phyloP scores from a whole-genome alignment of 2,329 filamentous ascomycete species.

The Cadophora gregata region DNA sequence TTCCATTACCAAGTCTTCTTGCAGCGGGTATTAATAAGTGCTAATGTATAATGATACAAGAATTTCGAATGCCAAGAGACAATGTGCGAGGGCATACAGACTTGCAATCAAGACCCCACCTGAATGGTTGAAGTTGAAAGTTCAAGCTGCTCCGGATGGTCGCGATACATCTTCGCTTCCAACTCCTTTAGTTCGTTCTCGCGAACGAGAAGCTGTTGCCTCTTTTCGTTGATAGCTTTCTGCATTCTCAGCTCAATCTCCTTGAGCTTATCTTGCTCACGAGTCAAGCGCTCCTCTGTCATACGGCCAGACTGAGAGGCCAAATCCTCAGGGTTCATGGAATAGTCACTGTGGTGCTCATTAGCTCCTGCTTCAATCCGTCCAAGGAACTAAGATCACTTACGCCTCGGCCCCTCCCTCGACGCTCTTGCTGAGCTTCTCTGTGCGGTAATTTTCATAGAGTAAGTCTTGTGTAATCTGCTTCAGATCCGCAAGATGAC shows the following conservation, averaged over 20 bases:
- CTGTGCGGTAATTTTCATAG: constrained; percentile 99
- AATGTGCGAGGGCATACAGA: too few relatives aligned
- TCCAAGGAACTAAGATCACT: constrained; percentile 49
- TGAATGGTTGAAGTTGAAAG: background rate
- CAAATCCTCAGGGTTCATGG: constrained; percentile 96
- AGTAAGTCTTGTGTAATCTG: constrained; percentile 99
- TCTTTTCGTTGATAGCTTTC: constrained; percentile 99
- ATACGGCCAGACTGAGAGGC: constrained; percentile 96
- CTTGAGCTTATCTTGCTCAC: constrained; percentile 98
- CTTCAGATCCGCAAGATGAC: constrained; percentile 96
- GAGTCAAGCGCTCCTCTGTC: constrained; percentile 98
- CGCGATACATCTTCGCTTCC: constrained; percentile 93
- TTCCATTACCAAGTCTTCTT: background rate
- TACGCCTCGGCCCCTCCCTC: constrained; percentile 87
- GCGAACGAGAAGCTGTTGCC: constrained; percentile 94
- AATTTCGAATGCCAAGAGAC: background rate
- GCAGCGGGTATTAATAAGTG: constrained; percentile 11
- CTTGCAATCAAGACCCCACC: background rate
- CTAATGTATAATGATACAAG: constrained; percentile 3
- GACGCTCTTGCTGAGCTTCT: constrained; percentile 99
- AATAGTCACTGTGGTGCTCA: constrained; percentile 66
- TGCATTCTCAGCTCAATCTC: constrained; percentile 99
- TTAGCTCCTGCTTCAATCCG: constrained; percentile 43
- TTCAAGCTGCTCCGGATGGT: constrained; percentile 52
- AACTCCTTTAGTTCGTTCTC: constrained; percentile 99